Base-by-base conservation (phyloP, 139 green algal species). In the Chlamydomonas sp. region DNA sequence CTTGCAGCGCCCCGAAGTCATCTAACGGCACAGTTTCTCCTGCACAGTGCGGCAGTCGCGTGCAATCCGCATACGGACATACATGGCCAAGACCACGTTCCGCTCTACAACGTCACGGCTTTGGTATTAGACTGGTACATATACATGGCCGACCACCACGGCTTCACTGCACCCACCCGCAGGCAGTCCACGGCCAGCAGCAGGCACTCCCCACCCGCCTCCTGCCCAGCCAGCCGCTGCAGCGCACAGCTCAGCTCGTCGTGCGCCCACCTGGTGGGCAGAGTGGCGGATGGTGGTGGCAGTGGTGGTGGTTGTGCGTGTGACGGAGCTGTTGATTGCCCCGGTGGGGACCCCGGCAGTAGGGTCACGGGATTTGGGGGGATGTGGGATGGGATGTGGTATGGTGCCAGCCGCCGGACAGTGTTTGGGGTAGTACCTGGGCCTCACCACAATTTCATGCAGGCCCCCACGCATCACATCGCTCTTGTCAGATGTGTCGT, bases 151-250 rank as follows among this genome's bases (percentile, higher is more conserved):
- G 59, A 18, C n/a, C 18, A 3, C 72, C 20, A 1, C 72, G 71
- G 61, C 4, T 5, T 3, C 9, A 10, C 15, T 74, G 49, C 78
- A 9, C 60, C 3, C 63, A 88, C 83, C 83, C 59, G 71, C 18
- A 88, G 84, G 2, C 49, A 63, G 0, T 83, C 84, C 63, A 83
- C 17, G 57, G 84, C 84, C 17, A 83, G 63, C 84, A 88, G 75
- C 76, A 88, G 75, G 75, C 75, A 78, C 84, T 88, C 84, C 18
- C 84, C 69, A 9, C 84, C 84, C 63, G 16, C 83, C 62, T 68
- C n/a, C 12, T 1, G 12, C 49, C 66, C 74, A 17, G 63, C 83
- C 62, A 67, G 63, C 57, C 63, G 63, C 62, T 5, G 3, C 49
- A 82, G 74, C 49, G 49, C 63, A 1, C 0, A 16, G n/a, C 17